phyloP scores from a whole-genome alignment of 1,284 basidiomycete species.

The Ceratobasidium sp. region DNA sequence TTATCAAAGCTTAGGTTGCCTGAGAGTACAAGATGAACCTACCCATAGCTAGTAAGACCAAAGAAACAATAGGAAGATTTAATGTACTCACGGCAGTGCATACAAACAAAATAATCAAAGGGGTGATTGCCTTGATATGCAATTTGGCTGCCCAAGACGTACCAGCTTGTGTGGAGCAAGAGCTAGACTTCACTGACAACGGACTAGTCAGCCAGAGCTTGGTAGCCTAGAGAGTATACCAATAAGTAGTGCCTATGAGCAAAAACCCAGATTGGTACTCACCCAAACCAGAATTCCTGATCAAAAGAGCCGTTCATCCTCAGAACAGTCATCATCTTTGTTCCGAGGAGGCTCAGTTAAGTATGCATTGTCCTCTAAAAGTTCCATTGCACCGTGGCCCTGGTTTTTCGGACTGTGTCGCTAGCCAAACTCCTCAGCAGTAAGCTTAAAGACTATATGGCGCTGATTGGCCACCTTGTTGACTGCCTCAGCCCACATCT shows the following conservation, averaged over 20 bases:
- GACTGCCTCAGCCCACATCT: background rate
- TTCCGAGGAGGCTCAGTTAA: background rate
- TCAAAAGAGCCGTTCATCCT: background rate
- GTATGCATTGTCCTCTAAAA: background rate
- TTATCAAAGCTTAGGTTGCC: background rate
- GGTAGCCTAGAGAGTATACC: background rate
- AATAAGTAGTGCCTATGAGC: background rate
- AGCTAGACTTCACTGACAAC: background rate
- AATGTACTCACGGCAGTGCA: background rate
- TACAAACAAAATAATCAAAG: background rate
- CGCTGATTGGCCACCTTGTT: background rate
- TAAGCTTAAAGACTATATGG: background rate
- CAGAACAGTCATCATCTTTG: background rate
- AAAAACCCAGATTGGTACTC: too few relatives aligned
- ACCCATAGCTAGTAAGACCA: too few relatives aligned
- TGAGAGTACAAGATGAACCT: background rate
- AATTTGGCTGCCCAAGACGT: background rate
- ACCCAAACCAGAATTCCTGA: background rate
- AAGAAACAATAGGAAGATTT: too few relatives aligned
- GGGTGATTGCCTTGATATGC: background rate
- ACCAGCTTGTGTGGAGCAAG: background rate
- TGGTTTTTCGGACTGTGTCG: background rate
- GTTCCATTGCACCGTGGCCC: background rate
- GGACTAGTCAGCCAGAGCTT: background rate
- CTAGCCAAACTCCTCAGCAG: background rate